These are phyloP conservation scores for Albatrellus ellisii DNA, from an alignment of 768 basidiomycete genomes.

Conservation along the genomic window DNA sequence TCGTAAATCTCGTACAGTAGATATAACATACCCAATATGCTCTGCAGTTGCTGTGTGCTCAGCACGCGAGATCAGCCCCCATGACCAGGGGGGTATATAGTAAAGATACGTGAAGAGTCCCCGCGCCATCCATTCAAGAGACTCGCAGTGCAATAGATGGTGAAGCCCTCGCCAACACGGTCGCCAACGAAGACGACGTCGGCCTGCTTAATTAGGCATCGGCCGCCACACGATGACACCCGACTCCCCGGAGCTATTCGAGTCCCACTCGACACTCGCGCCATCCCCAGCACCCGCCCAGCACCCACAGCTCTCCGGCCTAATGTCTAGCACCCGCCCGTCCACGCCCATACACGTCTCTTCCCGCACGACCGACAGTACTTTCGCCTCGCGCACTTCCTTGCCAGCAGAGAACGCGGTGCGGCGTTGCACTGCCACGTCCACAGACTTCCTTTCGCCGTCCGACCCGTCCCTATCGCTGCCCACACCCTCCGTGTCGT, in stretches of 20 bases:
- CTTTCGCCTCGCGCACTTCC: conserved; percentile 7
- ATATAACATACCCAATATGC: no score
- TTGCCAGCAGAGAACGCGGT: neutral
- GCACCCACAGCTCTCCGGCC: neutral
- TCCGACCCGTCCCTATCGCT: neutral
- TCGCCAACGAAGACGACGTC: no score
- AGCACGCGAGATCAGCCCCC: no score
- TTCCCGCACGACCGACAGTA: conserved; percentile 12
- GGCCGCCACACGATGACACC: conserved; percentile 7
- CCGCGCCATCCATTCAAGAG: no score
- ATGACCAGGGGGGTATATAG: no score
- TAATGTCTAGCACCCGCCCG: neutral
- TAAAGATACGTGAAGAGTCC: no score
- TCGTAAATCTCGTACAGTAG: no score
- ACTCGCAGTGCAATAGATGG: no score
- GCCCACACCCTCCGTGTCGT: neutral
- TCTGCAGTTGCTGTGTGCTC: no score
- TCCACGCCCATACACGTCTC: neutral
- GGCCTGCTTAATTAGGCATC: no score
- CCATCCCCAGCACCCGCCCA: conserved; percentile 2
- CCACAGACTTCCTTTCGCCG: neutral
- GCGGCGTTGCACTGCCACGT: neutral
- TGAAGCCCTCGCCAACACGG: no score
- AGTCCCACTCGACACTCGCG: conserved; percentile 8
- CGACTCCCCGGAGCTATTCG: conserved; percentile 12